Conservation (phyloP, 2,329 filamentous ascomycete species). For the Penicillium sp. region DNA sequence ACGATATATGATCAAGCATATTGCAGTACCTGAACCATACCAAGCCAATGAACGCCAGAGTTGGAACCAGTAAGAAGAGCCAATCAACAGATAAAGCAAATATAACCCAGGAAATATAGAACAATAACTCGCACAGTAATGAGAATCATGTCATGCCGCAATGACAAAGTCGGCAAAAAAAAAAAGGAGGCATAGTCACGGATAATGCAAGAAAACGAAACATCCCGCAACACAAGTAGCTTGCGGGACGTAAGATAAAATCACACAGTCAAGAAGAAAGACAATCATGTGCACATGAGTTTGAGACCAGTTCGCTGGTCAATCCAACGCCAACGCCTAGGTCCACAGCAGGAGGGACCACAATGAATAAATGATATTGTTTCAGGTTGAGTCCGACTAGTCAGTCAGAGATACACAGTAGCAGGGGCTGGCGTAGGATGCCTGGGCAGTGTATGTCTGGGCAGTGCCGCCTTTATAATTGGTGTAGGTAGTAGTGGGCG, state of each 20-base stretch:
- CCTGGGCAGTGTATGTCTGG: conserved; percentile 38
- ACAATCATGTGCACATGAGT: conserved; percentile 27
- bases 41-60: conserved; percentile 20
- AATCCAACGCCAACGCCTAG: conserved; percentile 26
- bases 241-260: conserved; percentile 13
- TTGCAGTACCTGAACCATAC: conserved; percentile 11
- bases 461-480: conserved; percentile 23
- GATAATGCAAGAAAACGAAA: conserved; percentile 7
- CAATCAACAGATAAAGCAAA: conserved; percentile 7
- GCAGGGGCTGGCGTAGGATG: conserved; percentile 35
- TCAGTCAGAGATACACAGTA: conserved; percentile 38
- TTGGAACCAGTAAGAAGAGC: conserved; percentile 6
- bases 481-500: conserved; percentile 34
- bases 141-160: conserved; percentile 14
- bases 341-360: conserved; percentile 15
- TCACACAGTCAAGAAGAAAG: conserved; percentile 22
- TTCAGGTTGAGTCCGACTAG: conserved; percentile 23
- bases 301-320: conserved; percentile 16
- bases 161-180: background rate
- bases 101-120: conserved; percentile 12
- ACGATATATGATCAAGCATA: conserved; percentile 13
- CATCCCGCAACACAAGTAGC: conserved; percentile 1
- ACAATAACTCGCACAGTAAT: conserved; percentile 6
- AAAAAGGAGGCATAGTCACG: conserved; percentile 4
- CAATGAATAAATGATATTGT: conserved; percentile 19